Conservation (phyloP, 1,284 basidiomycete genomes). For the Puccinia hordei region DNA sequence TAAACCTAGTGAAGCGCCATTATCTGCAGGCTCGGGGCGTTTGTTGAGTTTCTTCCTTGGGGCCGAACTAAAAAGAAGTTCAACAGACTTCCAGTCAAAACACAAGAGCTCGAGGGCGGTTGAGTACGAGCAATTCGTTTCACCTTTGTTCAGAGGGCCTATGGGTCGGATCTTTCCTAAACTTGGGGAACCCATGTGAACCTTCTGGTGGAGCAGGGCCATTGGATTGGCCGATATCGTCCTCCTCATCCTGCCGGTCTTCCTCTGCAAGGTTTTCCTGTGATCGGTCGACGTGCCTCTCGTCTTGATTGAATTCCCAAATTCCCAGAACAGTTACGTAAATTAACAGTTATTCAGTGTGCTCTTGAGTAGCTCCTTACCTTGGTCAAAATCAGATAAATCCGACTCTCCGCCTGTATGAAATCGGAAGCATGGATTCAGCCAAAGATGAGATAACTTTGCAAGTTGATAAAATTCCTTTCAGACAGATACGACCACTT, state of each 20-base stretch:
- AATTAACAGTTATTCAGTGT: not conserved
- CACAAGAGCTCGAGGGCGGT: not conserved
- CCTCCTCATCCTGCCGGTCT: not conserved
- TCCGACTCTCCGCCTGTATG: constrained; percentile 43
- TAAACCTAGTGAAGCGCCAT: not conserved
- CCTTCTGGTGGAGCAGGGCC: not conserved
- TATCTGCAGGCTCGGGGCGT: not conserved
- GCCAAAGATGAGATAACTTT: not conserved
- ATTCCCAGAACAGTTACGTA: not conserved
- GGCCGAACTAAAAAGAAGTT: constrained; percentile 4
- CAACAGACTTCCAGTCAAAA: not conserved
- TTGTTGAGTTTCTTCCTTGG: constrained; percentile 13
- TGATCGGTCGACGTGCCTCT: not conserved
- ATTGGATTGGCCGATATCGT: not conserved
- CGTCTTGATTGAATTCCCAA: not conserved
- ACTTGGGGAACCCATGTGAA: constrained; percentile 11
- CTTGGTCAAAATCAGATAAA: constrained; percentile 36
- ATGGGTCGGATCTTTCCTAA: constrained; percentile 3
- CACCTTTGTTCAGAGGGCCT: constrained; percentile 8
- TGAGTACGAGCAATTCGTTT: not conserved
- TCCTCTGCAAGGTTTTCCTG: not conserved
- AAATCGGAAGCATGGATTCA: not conserved
- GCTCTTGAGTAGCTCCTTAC: not conserved
- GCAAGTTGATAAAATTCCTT: no score
- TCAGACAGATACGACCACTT: not conserved